These are phyloP conservation scores for Brassica hybrid DNA, from an alignment of 441 rosid genomes.

Conservation along the genomic window DNA sequence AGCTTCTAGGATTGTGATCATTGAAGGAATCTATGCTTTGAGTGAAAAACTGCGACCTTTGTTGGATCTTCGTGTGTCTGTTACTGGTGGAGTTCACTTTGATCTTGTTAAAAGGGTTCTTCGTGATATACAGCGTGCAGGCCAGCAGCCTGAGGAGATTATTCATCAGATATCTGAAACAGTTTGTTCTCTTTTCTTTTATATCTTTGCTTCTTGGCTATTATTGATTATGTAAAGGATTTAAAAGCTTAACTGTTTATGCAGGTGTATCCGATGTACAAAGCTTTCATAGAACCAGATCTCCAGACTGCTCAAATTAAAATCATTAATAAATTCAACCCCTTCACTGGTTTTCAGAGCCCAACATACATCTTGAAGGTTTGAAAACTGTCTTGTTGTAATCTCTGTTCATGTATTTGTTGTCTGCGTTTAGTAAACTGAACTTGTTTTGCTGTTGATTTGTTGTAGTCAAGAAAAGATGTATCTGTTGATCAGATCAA, in stretches of 20 bases:
- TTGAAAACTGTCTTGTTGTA: slow-evolving; percentile 23
- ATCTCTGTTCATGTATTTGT: background rate
- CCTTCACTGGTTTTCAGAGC: slow-evolving; percentile 95
- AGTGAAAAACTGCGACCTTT: slow-evolving; percentile 87
- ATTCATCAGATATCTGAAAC: slow-evolving; percentile 99
- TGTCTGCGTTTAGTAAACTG: slow-evolving; percentile 3
- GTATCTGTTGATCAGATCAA: slow-evolving; percentile 75
- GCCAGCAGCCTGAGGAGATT: slow-evolving; percentile 97
- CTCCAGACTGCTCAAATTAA: slow-evolving; percentile 95
- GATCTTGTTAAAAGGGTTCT: slow-evolving; percentile 98
- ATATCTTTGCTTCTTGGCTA: background rate
- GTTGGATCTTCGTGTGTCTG: slow-evolving; percentile 88
- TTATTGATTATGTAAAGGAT: background rate
- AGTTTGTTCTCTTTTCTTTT: slow-evolving; percentile 47
- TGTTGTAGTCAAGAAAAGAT: slow-evolving; percentile 75
- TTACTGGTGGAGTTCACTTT: slow-evolving; percentile 98
- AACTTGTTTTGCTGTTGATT: slow-evolving; percentile 11
- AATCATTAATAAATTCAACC: slow-evolving; percentile 93
- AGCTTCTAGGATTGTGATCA: slow-evolving; percentile 87
- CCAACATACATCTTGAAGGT: slow-evolving; percentile 98
- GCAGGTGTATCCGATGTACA: slow-evolving; percentile 99
- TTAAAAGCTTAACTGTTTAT: slow-evolving; percentile 25
- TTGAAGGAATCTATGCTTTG: slow-evolving; percentile 95
- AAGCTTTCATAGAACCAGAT: slow-evolving; percentile 98
- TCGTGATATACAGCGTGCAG: slow-evolving; percentile 97